These are phyloP conservation scores for Apophysomyces sp. DNA, from an alignment of 371 early-diverging fungal genomes.

Conservation along the genomic window DNA sequence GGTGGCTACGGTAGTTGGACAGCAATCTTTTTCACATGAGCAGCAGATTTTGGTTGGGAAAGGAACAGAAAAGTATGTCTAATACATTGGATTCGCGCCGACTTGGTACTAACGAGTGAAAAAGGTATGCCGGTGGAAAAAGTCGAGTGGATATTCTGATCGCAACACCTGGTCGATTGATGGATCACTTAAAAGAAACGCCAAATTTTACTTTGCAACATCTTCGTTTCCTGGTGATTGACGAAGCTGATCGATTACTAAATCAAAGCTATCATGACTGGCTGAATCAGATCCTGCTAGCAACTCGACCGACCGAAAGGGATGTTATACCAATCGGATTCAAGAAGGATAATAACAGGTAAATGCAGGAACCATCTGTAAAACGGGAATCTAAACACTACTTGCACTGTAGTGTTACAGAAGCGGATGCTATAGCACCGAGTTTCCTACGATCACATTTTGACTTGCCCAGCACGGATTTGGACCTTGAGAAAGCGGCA, in stretches of 20 bases:
- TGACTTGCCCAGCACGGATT: constrained; percentile 46
- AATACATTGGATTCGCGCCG: not conserved
- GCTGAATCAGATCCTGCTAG: constrained; percentile 79
- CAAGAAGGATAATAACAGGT: constrained; percentile 28
- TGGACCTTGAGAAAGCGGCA: constrained; percentile 54
- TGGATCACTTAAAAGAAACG: constrained; percentile 86
- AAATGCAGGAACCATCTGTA: not conserved
- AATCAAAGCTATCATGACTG: constrained; percentile 93
- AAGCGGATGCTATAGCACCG: constrained; percentile 60
- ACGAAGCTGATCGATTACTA: constrained; percentile 97
- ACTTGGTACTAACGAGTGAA: not conserved
- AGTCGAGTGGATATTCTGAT: constrained; percentile 89
- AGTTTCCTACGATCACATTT: constrained; percentile 45
- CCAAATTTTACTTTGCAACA: constrained; percentile 90
- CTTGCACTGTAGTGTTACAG: constrained; percentile 31
- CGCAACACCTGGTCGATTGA: constrained; percentile 94
- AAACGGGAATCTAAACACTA: not conserved
- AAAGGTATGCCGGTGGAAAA: constrained; percentile 55
- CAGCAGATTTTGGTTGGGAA: constrained; percentile 67
- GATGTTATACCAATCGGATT: constrained; percentile 14
- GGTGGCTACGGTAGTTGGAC: constrained; percentile 74
- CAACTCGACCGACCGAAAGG: constrained; percentile 55
- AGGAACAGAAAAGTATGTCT: constrained; percentile 28
- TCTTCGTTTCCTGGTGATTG: constrained; percentile 85
- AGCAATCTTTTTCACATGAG: constrained; percentile 78